These are phyloP conservation scores for Puya raimondii DNA, from an alignment of 176 grass and related monocot genomes.

Conservation along the genomic window DNA sequence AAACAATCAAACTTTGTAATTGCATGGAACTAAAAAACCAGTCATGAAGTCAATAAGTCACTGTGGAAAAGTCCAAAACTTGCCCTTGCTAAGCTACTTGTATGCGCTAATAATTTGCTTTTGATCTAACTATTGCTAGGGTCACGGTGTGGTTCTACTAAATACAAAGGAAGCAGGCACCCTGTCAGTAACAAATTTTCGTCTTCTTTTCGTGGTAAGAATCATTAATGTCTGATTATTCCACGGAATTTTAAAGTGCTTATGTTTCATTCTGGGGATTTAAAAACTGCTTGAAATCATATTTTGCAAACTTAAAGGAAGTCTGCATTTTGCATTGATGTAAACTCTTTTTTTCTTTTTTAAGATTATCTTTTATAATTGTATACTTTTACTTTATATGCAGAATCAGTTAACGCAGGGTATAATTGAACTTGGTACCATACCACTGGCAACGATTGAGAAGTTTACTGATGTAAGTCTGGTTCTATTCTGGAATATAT, in stretches of 20 bases:
- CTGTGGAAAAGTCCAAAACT: neutral
- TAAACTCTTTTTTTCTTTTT: neutral
- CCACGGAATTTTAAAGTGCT: neutral
- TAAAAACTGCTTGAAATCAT: too few species aligned
- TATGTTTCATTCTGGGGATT: neutral
- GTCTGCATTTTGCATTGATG: neutral
- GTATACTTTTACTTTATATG: conserved; percentile 12
- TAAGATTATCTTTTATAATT: neutral
- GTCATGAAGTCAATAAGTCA: neutral
- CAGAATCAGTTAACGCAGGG: conserved; percentile 65
- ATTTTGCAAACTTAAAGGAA: neutral
- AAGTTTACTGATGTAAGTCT: conserved; percentile 82
- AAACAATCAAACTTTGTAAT: neutral
- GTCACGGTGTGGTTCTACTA: conserved; percentile 54
- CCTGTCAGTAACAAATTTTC: conserved; percentile 77
- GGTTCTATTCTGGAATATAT: neutral
- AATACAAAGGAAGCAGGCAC: conserved; percentile 53
- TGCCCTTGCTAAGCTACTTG: neutral
- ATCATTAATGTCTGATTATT: neutral
- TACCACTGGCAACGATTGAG: conserved; percentile 80
- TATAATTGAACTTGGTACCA: conserved; percentile 72
- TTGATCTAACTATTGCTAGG: conserved; percentile 29
- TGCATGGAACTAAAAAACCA: neutral
- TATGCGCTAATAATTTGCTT: neutral
- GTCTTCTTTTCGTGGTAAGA: conserved; percentile 84